Conservation (phyloP, 352 stramenopile species). For the Elongisporangium prolatum region DNA sequence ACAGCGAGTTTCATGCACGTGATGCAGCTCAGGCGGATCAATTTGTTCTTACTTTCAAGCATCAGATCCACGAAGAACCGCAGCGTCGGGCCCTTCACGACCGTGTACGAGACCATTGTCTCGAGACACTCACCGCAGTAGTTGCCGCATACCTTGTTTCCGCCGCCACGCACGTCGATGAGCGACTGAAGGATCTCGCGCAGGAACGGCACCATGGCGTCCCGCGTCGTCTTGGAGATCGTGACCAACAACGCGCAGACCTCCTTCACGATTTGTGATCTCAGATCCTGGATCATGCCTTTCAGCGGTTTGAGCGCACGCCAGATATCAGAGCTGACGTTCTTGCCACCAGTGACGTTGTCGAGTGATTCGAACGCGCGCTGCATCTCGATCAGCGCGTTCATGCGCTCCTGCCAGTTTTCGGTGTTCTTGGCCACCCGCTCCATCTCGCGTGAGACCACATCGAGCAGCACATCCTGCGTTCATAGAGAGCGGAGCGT, state of each 20-base stretch:
- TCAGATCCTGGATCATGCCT: slow-evolving; percentile 66
- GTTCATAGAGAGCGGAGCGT: background rate
- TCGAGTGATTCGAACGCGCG: slow-evolving; percentile 62
- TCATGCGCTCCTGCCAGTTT: slow-evolving; percentile 79
- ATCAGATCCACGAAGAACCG: slow-evolving; percentile 69
- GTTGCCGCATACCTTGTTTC: slow-evolving; percentile 78
- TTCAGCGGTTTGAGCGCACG: slow-evolving; percentile 72
- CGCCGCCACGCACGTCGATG: slow-evolving; percentile 73
- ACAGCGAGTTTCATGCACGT: slow-evolving; percentile 47
- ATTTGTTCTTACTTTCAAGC: slow-evolving; percentile 78
- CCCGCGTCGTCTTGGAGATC: slow-evolving; percentile 59
- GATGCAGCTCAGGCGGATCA: slow-evolving; percentile 75
- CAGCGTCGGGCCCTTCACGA: slow-evolving; percentile 72
- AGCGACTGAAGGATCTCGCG: slow-evolving; percentile 68
- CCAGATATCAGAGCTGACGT: slow-evolving; percentile 53
- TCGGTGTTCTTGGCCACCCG: slow-evolving; percentile 69
- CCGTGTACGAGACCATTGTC: slow-evolving; percentile 49
- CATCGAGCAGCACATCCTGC: slow-evolving; percentile 28
- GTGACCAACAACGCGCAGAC: slow-evolving; percentile 56
- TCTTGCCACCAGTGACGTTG: slow-evolving; percentile 16
- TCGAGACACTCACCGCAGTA: slow-evolving; percentile 82
- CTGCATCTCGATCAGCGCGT: slow-evolving; percentile 60
- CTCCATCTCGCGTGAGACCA: slow-evolving; percentile 66
- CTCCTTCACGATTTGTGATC: slow-evolving; percentile 86
- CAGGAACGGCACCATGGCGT: slow-evolving; percentile 75